phyloP scores from a whole-genome alignment of 495 filamentous ascomycete genomes.

The Opeltia flavorubescens region DNA sequence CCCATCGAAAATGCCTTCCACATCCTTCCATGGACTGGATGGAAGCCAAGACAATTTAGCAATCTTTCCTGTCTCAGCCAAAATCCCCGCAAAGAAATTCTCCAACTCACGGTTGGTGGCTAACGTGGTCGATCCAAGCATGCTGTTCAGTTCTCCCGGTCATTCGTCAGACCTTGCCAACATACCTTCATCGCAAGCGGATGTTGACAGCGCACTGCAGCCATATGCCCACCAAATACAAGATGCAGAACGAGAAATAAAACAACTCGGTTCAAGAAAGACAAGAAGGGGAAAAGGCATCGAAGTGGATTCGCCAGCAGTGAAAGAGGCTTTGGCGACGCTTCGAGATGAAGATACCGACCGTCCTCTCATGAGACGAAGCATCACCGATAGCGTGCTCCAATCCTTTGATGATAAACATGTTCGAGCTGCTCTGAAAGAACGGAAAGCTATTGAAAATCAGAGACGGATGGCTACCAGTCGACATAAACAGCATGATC shows the following conservation, averaged over 20 bases:
- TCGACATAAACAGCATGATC: background rate
- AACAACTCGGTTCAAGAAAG: slow-evolving; percentile 28
- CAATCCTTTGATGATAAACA: slow-evolving; percentile 13
- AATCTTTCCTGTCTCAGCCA: background rate
- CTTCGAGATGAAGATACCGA: slow-evolving; percentile 18
- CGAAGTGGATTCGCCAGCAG: slow-evolving; percentile 19
- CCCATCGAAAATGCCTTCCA: slow-evolving; percentile 3
- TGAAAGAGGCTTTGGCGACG: slow-evolving; percentile 23
- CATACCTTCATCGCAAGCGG: slow-evolving; percentile 24
- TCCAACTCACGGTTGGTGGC: background rate
- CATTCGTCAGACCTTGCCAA: slow-evolving; percentile 27
- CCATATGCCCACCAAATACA: slow-evolving; percentile 46
- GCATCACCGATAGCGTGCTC: slow-evolving; percentile 32
- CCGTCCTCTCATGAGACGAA: slow-evolving; percentile 45
- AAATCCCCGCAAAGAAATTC: slow-evolving; percentile 2
- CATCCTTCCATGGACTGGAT: slow-evolving; percentile 5
- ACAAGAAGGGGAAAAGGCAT: slow-evolving; percentile 13
- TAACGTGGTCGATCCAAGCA: slow-evolving; percentile 32
- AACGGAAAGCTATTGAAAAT: slow-evolving; percentile 1
- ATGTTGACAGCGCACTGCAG: slow-evolving; percentile 25
- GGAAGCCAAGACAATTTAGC: background rate
- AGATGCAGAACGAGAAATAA: slow-evolving; percentile 38
- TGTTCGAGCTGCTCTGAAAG: slow-evolving; percentile 3
- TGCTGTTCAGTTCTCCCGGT: slow-evolving; percentile 41
- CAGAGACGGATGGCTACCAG: background rate